Base-by-base conservation (phyloP, 2,329 filamentous ascomycete genomes). In the Penicillium sp. region DNA sequence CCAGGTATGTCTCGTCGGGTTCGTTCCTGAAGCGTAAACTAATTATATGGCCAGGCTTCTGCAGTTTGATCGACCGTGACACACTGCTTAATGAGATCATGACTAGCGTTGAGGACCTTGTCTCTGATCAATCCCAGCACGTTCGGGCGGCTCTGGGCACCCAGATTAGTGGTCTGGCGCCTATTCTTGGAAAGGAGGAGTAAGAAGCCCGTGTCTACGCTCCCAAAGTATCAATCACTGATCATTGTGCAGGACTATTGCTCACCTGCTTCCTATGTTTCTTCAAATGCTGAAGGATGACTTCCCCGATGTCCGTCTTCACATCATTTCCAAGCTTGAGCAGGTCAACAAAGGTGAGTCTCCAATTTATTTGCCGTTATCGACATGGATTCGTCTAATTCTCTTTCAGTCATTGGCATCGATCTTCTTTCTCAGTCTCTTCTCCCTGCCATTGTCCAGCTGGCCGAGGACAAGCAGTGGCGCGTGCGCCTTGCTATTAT, bases 251-350 rank as follows among this genome's bases (percentile, higher is more conserved):
- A 94, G 90, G 74, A 99, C 94, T 27, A 97, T 96, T 62, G 88
- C 94, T 63, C 94, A 99, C 71, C 85, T 99, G 40, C 83, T 99
- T 40, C 94, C 94, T 48, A 99, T 99, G 92, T 97, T 99, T 75
- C 81, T 99, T 48, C 90, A 95, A 73, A 99, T 99, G 94, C 86
- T 99, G 65, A 99, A 97, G 81, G 94, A 99, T 67, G 94, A 99
- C 69, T 97, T 96, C 74, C 94, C 94, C 20, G 94, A 99, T 70
- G 94, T 99, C 46, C 88, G 94, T 57, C 85, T 99, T 53, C 95
- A 99, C 76, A 99, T 99, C 72, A 99, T 99, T 68, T 97, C 94
- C n/a, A 99, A 99, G 76, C 85, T 99, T 49, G 95, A 99, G 77
- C 84, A 95, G 57, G 94, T 99, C 59, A 99, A 99, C 77, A 90